Conservation (phyloP, 2,329 filamentous ascomycete species). For the Alternaria atra region DNA sequence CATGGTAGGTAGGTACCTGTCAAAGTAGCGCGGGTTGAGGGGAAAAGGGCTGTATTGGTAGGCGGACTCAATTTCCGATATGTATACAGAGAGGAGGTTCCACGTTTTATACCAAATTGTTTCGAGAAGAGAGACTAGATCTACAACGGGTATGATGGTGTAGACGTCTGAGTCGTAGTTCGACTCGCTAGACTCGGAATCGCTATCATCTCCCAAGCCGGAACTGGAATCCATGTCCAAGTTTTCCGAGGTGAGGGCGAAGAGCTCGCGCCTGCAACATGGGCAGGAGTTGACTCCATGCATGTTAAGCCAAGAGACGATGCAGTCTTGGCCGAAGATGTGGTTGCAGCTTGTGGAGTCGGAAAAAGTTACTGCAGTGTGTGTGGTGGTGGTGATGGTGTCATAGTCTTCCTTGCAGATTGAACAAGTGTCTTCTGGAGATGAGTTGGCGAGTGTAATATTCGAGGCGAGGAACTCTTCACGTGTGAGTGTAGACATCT, state of each 20-base stretch:
- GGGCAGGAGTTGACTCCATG: slow-evolving; percentile 1
- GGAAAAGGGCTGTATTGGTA: not conserved
- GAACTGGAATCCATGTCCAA: too few relatives aligned
- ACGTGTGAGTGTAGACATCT: not conserved
- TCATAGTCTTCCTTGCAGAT: slow-evolving; percentile 8
- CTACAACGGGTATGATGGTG: not conserved
- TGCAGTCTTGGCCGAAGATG: slow-evolving; percentile 5
- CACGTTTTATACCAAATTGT: not conserved
- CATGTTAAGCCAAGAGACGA: not conserved
- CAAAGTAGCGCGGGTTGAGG: too few relatives aligned
- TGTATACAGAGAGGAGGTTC: not conserved
- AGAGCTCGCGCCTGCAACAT: not conserved
- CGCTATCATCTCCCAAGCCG: not conserved
- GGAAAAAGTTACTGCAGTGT: slow-evolving; percentile 1
- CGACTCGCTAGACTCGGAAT: not conserved
- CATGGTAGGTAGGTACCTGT: not conserved
- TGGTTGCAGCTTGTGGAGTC: slow-evolving; percentile 6
- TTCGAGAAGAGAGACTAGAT: not conserved
- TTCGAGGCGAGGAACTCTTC: not conserved
- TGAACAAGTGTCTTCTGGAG: not conserved
- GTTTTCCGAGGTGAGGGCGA: not conserved
- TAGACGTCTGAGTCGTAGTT: not conserved
- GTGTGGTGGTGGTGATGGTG: not conserved
- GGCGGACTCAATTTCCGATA: not conserved
- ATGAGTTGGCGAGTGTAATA: not conserved